These are phyloP conservation scores for Alternaria triticimaculans DNA, from an alignment of 2,329 filamentous ascomycete species.

Conservation along the genomic window DNA sequence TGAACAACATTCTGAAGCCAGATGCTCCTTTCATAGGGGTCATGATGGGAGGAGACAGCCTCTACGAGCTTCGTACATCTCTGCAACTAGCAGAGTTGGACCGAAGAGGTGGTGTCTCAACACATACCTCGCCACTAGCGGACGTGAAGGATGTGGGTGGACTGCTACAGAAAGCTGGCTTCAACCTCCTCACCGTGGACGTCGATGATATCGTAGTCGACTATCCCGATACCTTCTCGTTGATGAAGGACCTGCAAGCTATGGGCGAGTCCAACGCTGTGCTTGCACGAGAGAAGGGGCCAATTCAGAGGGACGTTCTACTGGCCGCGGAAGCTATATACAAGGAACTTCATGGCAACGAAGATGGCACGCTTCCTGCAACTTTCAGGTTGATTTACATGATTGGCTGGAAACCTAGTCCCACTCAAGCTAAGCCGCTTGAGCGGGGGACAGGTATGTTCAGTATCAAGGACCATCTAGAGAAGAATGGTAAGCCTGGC, in stretches of 20 bases:
- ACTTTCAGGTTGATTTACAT: conserved; percentile 97
- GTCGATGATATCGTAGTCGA: conserved; percentile 97
- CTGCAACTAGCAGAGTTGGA: conserved; percentile 93
- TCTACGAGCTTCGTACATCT: conserved; percentile 92
- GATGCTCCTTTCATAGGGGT: conserved; percentile 92
- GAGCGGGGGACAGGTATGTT: conserved; percentile 83
- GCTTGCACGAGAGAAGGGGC: conserved; percentile 79
- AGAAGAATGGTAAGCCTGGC: conserved; percentile 49
- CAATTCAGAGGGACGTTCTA: conserved; percentile 79
- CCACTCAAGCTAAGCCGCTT: conserved; percentile 79
- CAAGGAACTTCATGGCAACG: conserved; percentile 80
- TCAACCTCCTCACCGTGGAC: conserved; percentile 95
- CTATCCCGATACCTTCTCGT: conserved; percentile 84
- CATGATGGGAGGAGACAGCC: conserved; percentile 94
- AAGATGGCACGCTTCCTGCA: conserved; percentile 71
- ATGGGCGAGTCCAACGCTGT: conserved; percentile 97
- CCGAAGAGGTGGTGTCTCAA: conserved; percentile 86
- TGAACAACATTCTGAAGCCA: conserved; percentile 86
- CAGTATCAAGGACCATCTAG: conserved; percentile 84
- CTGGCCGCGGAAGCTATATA: conserved; percentile 91
- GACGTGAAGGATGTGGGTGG: conserved; percentile 92
- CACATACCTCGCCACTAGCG: conserved; percentile 87
- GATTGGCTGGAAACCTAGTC: conserved; percentile 95
- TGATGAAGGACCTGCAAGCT: conserved; percentile 92
- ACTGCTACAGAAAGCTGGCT: conserved; percentile 83